These are phyloP conservation scores for Picea mariana DNA, from an alignment of 83 land plant genomes.

Conservation along the genomic window DNA sequence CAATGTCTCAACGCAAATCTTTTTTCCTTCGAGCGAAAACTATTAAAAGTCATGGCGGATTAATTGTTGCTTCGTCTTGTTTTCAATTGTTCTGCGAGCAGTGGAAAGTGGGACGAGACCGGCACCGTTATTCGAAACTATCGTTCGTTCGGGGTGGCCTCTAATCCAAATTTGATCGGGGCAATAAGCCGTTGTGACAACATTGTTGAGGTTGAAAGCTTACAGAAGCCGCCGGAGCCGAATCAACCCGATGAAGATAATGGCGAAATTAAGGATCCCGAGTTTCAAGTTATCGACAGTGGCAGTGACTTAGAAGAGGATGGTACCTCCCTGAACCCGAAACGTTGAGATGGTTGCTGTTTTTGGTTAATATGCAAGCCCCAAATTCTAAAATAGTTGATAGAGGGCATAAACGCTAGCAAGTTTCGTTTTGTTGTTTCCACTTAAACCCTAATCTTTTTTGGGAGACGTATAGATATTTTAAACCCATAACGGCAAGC, in stretches of 20 bases:
- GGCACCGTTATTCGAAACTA: slow-evolving; percentile 69
- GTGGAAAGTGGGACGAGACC: slow-evolving; percentile 65
- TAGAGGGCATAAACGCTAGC: neutral
- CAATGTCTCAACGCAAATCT: neutral
- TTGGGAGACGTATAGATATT: too few species aligned
- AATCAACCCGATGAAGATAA: neutral
- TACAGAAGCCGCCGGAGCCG: slow-evolving; percentile 53
- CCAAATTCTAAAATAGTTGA: neutral
- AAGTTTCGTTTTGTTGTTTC: neutral
- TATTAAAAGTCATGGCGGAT: neutral
- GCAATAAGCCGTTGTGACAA: slow-evolving; percentile 64
- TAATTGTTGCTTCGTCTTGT: neutral
- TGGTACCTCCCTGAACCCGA: slow-evolving; percentile 39
- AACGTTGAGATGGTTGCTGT: neutral
- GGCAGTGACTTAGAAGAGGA: slow-evolving; percentile 90
- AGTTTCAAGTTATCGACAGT: slow-evolving; percentile 47
- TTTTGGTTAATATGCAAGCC: neutral
- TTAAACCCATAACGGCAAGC: too few species aligned
- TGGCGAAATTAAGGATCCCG: neutral
- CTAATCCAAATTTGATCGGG: slow-evolving; percentile 84
- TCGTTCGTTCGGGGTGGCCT: slow-evolving; percentile 73
- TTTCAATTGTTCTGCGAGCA: neutral
- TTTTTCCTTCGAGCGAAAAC: neutral
- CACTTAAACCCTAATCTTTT: neutral
- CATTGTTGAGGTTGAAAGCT: slow-evolving; percentile 44